Percentiles rank a stretch among this genome's conserved stretches.
Conservation (phyloP, 2,329 filamentous ascomycete species). For the Thelonectria blattea region DNA sequence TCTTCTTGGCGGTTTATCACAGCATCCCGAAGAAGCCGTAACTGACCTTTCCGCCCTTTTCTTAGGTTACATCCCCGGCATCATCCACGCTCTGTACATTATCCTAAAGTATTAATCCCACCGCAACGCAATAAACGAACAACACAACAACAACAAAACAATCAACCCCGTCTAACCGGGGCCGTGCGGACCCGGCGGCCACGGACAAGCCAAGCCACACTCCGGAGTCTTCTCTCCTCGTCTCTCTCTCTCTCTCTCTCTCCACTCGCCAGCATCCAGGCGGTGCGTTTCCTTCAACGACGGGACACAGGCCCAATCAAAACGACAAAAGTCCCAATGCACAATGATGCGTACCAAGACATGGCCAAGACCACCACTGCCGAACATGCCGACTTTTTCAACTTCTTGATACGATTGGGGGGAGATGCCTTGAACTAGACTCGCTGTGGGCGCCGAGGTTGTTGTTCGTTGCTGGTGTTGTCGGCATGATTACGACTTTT, state of each 20-base stretch:
- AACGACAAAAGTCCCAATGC: conserved; percentile 3
- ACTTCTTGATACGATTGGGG: not conserved
- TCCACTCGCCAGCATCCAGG: conserved; percentile 12
- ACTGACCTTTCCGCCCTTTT: conserved; percentile 19
- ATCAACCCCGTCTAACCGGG: not conserved
- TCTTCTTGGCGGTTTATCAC: not conserved
- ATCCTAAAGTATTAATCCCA: conserved; percentile 80
- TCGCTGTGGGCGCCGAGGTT: not conserved
- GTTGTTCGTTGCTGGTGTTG: conserved; percentile 19
- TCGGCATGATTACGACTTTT: conserved; percentile 31
- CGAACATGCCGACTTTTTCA: conserved; percentile 14
- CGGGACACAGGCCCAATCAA: conserved; percentile 1
- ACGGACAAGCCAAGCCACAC: conserved; percentile 15
- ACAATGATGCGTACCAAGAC: conserved; percentile 1
- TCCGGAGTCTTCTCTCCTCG: conserved; percentile 11
- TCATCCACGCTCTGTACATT: conserved; percentile 94
- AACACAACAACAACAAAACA: too few relatives aligned
- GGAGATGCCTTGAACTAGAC: conserved; percentile 3
- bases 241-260: not conserved
- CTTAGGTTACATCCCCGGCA: conserved; percentile 71
- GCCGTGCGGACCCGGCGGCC: conserved; percentile 19
- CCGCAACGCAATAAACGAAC: conserved; percentile 7
- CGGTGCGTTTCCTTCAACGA: conserved; percentile 1
- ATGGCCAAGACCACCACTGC: conserved; percentile 18
- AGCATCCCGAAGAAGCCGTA: not conserved